Base-by-base conservation (phyloP, 169 alveolate species). In the Cryptosporidium sp. region DNA sequence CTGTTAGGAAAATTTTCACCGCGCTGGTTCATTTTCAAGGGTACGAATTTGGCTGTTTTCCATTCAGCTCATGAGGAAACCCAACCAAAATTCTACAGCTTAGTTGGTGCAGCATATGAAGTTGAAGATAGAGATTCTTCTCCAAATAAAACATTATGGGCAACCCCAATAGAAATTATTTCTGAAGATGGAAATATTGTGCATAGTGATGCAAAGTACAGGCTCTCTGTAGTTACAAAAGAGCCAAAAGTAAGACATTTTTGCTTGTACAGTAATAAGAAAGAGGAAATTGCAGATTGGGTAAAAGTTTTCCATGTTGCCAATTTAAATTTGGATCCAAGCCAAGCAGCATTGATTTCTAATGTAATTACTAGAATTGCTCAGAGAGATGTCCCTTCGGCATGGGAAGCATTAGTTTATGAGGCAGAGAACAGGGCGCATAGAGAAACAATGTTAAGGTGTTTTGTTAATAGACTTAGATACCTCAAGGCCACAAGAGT, bases 211-310 rank as follows among this genome's bases (percentile, higher is more conserved):
- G 89, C 89, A 44, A 80, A 80, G 67, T 80, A 80, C 21, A 51
- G 89, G 29, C 89, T 80, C 42, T 80, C 89, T 8, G 68, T 80
- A 42, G 89, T 80, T 42, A 80, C 89, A 37, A 80, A 80, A 80
- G 89, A 80, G 48, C 89, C 89, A 65, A 80, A 80, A 62, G 89
- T 67, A 23, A 51, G 89, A 29, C 89, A 80, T 10, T 80, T 80
- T 48, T 80, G 89, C 29, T 56, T 80, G 12, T 80, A 80, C 26
- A 80, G 89, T 29, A 80, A 80, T 44, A 80, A 60, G 29, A 80
- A 80, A 48, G 89, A 80, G 37, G 89, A 80, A 62, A 80, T 80
- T 80, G 89, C 89, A 37, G 89, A 80, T 16, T 80, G 89, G 89
- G 89, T 80, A 3, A 80, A 80, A 65, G 60, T 80, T 48, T 80